Conservation (phyloP, 352 stramenopile genomes). For the Pythium apleroticum region DNA sequence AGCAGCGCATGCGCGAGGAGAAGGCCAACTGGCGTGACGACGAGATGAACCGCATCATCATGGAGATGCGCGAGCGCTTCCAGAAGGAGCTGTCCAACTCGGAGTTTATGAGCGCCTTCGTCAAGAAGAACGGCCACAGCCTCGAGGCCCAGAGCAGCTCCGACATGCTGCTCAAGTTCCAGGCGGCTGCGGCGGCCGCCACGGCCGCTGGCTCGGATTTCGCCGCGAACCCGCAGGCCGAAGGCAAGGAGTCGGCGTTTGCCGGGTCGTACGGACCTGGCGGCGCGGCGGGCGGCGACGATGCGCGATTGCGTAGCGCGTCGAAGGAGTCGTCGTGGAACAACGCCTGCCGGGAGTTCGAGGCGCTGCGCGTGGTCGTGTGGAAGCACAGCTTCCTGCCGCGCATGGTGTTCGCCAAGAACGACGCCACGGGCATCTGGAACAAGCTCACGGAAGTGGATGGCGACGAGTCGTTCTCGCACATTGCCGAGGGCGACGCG, state of each 20-base stretch:
- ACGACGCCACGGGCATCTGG: conserved; percentile 50
- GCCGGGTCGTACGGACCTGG: conserved; percentile 6
- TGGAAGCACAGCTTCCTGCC: conserved; percentile 89
- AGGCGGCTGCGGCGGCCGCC: conserved; percentile 28
- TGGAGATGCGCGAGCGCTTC: conserved; percentile 86
- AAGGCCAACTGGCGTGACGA: conserved; percentile 88
- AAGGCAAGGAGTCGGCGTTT: conserved; percentile 56
- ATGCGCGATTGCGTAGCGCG: conserved; percentile 39
- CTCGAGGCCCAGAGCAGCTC: conserved; percentile 26
- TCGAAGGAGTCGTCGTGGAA: conserved; percentile 87
- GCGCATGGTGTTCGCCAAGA: conserved; percentile 53
- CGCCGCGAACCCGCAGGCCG: conserved; percentile 56
- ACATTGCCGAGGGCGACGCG: conserved; percentile 68
- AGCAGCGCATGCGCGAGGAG: conserved; percentile 76
- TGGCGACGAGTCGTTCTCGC: conserved; percentile 76
- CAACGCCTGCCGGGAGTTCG: conserved; percentile 72
- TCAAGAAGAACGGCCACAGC: conserved; percentile 62
- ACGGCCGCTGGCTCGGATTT: conserved; percentile 11
- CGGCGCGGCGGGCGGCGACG: neutral
- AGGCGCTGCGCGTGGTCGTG: conserved; percentile 76
- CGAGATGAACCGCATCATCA: conserved; percentile 90
- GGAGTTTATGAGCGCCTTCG: conserved; percentile 56
- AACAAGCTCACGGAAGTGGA: conserved; percentile 71
- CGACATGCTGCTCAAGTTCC: conserved; percentile 38
- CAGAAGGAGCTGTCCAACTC: conserved; percentile 77